Evolutionary conservation across 352 stramenopile species (phyloP), one percentile per base, ranked within the genome.

Genomic region (Phytophthora melonis): DNA sequence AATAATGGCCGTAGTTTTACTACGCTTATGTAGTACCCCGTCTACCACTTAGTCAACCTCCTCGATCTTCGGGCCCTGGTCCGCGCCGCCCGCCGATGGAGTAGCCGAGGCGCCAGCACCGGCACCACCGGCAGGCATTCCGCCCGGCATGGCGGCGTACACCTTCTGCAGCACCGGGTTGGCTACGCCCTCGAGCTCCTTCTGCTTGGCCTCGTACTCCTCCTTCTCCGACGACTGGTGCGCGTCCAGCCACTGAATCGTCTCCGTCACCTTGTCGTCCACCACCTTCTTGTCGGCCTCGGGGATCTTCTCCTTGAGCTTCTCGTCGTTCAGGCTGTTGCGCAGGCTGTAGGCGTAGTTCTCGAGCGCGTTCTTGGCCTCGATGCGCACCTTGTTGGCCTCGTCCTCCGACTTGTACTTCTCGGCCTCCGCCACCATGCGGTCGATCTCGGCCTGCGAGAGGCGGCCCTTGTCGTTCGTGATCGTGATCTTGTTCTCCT

Each of bases 401-500:
- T 98, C 97, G 72, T 99, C 98, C 75, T 99, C 92, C 59, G 99
- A 97, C 65, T 98, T 98, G 85, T 98, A 99, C 83, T 98, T 90
- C 80, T 99, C 97, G 21, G 97, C 97, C 78, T 99, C 97, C 21
- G 84, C 67, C 10, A 99, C 96, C 98, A 99, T 99, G 65, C 97
- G 90, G 78, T 99, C 94, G 75, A 99, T 99, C 63, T 99, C 98
- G 45, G 98, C 97, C 72, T 99, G 88, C 49, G 88, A 98, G 16
- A 99, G 86, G 75, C 97, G 94, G 64, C 97, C 97, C 88, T 99
- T 99, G 76, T 99, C 98, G 66, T 97, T 97, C 34, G 97, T 99
- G 75, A 99, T 99, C 57, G 97, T 99, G 77, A 99, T 99, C 88
- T 99, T 98, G 70, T 92, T 89, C 77, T 90, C 84, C n/a, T n/a